phyloP scores from a whole-genome alignment of 805 yeast genomes.

The Torulaspora gathmanii region DNA sequence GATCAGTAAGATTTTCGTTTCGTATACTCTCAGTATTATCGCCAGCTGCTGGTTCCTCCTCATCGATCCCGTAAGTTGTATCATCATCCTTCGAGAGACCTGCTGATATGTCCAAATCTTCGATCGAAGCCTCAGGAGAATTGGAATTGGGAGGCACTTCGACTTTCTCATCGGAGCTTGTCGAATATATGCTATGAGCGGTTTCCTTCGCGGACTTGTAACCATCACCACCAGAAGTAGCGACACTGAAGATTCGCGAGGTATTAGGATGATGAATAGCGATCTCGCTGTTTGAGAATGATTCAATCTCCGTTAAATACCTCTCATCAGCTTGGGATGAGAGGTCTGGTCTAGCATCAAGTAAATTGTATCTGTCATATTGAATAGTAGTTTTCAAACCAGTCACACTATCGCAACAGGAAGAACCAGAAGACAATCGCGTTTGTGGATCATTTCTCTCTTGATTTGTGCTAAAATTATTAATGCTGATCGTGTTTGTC shows the following conservation, averaged over 20 bases:
- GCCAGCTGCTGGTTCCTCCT: neutral
- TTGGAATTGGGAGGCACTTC: neutral
- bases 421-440: constrained; percentile 28
- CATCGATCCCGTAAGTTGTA: neutral
- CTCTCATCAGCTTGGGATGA: constrained; percentile 5
- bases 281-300: constrained; percentile 1
- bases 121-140: constrained; percentile 11
- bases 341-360: constrained; percentile 6
- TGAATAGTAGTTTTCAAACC: constrained; percentile 21
- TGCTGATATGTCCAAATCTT: constrained; percentile 18
- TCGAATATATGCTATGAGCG: constrained; percentile 3
- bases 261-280: constrained; percentile 14
- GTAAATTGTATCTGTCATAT: constrained; percentile 17
- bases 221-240: constrained; percentile 26
- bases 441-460: constrained; percentile 12
- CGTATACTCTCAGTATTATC: neutral
- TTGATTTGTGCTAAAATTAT: constrained; percentile 15
- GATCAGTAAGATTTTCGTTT: neutral
- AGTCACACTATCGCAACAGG: constrained; percentile 21
- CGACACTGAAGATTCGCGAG: constrained; percentile 25
- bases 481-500: constrained; percentile 25
- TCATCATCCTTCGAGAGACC: constrained; percentile 11
- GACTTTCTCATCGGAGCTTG: neutral
- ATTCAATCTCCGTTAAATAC: neutral
- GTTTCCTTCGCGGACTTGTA: constrained; percentile 26